Evolutionary conservation across 192 early-diverging fungal species (phyloP).

Genomic region (Kickxella alabastrina): DNA sequence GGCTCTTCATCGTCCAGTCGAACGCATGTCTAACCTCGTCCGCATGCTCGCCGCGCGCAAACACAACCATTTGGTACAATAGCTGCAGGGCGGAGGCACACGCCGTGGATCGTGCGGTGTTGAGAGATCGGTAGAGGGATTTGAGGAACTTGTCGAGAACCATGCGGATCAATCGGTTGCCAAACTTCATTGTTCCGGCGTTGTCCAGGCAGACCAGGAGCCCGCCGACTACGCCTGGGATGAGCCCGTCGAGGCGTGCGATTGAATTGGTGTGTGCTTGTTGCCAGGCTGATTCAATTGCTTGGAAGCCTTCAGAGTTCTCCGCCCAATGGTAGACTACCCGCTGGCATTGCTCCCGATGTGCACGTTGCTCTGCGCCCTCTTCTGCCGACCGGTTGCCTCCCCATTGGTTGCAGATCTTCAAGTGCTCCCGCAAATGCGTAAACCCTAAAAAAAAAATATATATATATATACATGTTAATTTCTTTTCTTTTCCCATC

Average conservation of each 20-base stretch:
- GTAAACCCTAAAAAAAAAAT: conserved; percentile 28
- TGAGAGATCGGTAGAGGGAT: conserved; percentile 27
- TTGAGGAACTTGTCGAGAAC: conserved; percentile 30
- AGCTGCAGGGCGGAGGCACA: conserved; percentile 38
- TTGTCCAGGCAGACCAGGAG: conserved; percentile 28
- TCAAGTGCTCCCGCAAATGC: conserved; percentile 46
- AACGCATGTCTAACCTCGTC: conserved; percentile 32
- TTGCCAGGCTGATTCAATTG: conserved; percentile 27
- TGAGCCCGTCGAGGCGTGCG: conserved; percentile 26
- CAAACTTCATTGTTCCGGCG: conserved; percentile 8
- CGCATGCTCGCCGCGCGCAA: conserved; percentile 29
- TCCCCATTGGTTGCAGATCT: conserved; percentile 26
- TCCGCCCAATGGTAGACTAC: conserved; percentile 47
- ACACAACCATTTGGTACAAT: conserved; percentile 28
- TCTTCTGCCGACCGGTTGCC: neutral
- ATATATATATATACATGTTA: neutral
- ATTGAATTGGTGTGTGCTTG: conserved; percentile 13
- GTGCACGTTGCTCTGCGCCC: conserved; percentile 8
- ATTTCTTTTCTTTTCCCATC: too few species aligned
- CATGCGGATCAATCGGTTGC: conserved; percentile 20
- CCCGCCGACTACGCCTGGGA: conserved; percentile 15
- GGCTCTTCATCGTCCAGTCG: conserved; percentile 33
- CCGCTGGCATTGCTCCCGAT: conserved; percentile 27
- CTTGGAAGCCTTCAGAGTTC: conserved; percentile 12
- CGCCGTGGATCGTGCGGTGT: conserved; percentile 26